These are phyloP conservation scores for Coniochaeta prunicola DNA, from an alignment of 2,329 filamentous ascomycete species.

Conservation along the genomic window DNA sequence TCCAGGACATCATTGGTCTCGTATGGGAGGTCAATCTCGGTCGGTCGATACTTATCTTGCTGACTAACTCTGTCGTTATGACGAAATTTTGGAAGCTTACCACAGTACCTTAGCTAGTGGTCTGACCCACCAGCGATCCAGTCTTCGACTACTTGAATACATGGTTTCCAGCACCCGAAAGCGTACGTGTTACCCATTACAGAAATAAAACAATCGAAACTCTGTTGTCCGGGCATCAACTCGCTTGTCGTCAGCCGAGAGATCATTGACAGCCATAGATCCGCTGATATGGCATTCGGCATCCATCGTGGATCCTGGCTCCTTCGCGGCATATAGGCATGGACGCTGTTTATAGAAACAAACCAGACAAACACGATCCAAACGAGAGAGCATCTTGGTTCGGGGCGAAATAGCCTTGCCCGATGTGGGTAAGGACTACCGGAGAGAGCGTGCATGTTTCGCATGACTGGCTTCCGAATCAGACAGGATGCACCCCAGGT, in stretches of 20 bases:
- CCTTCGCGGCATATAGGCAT: background rate
- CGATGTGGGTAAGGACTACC: background rate
- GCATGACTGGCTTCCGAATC: background rate
- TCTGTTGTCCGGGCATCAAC: background rate
- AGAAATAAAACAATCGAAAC: background rate
- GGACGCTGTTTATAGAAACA: background rate
- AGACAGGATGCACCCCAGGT: background rate
- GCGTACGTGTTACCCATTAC: too few species aligned
- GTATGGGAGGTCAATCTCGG: too few species aligned
- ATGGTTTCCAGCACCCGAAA: too few species aligned
- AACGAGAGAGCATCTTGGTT: background rate
- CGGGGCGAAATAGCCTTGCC: background rate
- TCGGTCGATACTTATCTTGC: too few species aligned
- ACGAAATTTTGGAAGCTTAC: too few species aligned
- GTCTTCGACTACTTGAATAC: too few species aligned
- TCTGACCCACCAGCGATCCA: too few species aligned
- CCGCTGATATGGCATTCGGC: background rate
- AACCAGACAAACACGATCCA: background rate
- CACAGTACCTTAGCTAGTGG: too few species aligned
- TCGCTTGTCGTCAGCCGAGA: background rate
- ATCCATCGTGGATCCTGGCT: background rate
- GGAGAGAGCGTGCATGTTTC: background rate
- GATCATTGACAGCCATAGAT: background rate
- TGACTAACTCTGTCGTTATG: too few species aligned
- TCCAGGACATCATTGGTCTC: too few species aligned